A percentile compares a stretch with the other conserved stretches of the same genome.
These are phyloP conservation scores for Ilyonectria robusta DNA, from an alignment of 2,329 filamentous ascomycete species.

Conservation along the genomic window DNA sequence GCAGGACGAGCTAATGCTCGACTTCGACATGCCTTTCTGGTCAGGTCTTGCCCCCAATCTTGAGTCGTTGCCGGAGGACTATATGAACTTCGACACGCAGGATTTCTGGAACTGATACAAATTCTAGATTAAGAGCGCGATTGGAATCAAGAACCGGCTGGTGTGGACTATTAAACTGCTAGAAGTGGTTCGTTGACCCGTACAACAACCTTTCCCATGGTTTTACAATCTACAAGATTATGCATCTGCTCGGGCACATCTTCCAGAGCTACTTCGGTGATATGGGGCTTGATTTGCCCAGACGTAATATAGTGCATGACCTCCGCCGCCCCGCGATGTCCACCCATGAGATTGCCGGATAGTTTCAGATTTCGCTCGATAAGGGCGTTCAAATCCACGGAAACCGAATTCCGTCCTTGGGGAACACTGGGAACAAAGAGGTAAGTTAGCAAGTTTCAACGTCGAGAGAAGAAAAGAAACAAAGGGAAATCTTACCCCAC, in stretches of 20 bases:
- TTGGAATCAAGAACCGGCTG: no score
- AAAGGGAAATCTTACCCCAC: not conserved
- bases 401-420: not conserved
- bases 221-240: not conserved
- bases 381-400: not conserved
- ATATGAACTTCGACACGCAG: no score
- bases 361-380: not conserved
- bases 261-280: not conserved
- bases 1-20: no score
- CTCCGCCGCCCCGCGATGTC: not conserved
- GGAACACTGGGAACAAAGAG: not conserved
- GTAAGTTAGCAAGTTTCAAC: not conserved
- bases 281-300: not conserved
- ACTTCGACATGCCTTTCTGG: no score
- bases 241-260: slow-evolving; percentile 9
- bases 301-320: slow-evolving; percentile 5
- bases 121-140: no score
- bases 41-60: not conserved
- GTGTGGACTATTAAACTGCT: no score
- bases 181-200: not conserved
- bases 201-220: slow-evolving; percentile 4
- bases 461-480: no score
- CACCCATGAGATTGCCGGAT: slow-evolving; percentile 13
- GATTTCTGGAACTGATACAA: no score
- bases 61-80: not conserved